Evolutionary conservation across 2,329 filamentous ascomycete genomes (phyloP).

Genomic region (Monosporascus sp.): DNA sequence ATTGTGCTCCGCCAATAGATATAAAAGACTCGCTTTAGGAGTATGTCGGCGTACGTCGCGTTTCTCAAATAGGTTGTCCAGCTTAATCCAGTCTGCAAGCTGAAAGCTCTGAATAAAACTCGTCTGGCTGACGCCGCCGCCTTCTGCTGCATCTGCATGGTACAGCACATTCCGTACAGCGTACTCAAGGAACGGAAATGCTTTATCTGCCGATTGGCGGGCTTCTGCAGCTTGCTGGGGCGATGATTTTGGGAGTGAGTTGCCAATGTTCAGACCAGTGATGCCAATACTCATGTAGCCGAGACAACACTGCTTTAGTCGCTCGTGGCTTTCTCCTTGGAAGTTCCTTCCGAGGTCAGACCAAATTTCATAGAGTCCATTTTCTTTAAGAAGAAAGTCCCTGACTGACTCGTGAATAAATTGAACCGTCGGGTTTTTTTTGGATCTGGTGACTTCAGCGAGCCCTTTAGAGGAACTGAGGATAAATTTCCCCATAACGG

Average conservation of each 20-base stretch:
- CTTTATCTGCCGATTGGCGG: no score
- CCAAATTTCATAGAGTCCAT: constrained; percentile 25
- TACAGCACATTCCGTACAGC: not conserved
- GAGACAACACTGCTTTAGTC: constrained; percentile 32
- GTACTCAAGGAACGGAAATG: not conserved
- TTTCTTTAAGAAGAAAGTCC: constrained; percentile 38
- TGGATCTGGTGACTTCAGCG: constrained; percentile 33
- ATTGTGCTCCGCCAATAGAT: not conserved
- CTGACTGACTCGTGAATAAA: constrained; percentile 50
- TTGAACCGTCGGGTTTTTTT: constrained; percentile 34
- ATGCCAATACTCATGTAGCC: constrained; percentile 1
- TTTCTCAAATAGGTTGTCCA: not conserved
- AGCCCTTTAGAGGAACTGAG: constrained; percentile 45
- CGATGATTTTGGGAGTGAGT: no score
- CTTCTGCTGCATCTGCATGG: not conserved
- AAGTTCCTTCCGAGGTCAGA: constrained; percentile 28
- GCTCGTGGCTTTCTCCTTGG: constrained; percentile 33
- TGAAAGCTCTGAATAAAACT: not conserved
- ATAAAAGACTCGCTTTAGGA: not conserved
- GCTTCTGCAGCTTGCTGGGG: no score
- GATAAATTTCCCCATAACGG: constrained; percentile 29
- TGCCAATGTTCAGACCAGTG: no score
- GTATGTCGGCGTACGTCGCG: not conserved
- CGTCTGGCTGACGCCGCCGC: not conserved
- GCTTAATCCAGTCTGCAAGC: not conserved